A percentile compares a stretch with the other conserved stretches of the same genome.
Conservation (phyloP, 228 moss, liverwort and hornwort species). For the Sphagnum fallax region DNA sequence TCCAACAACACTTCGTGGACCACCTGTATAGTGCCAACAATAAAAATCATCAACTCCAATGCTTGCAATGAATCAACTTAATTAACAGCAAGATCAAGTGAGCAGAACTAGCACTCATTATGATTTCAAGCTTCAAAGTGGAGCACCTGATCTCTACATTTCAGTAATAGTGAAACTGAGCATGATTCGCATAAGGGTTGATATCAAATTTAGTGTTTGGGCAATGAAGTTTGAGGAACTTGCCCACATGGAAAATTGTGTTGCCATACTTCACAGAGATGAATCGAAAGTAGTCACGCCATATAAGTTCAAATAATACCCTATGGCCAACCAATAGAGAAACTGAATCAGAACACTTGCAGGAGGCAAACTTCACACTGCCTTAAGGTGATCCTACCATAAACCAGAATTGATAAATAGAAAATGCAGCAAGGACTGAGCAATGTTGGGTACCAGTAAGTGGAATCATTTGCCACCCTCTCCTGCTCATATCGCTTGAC, state of each 20-base stretch:
- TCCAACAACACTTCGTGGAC: conserved; percentile 70
- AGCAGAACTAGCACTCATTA: too few relatives aligned
- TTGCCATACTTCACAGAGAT: conserved; percentile 95
- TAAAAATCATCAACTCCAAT: neutral
- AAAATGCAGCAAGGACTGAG: neutral
- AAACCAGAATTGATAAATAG: too few relatives aligned
- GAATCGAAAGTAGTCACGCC: conserved; percentile 98
- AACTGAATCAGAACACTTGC: neutral
- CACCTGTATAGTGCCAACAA: conserved; percentile 37
- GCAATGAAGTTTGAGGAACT: conserved; percentile 1
- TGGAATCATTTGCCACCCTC: conserved; percentile 92
- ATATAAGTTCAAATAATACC: conserved; percentile 94
- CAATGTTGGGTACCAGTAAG: conserved; percentile 63
- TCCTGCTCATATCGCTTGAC: conserved; percentile 77
- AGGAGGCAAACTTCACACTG: neutral
- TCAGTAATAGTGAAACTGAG: too few relatives aligned
- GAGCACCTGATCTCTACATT: too few relatives aligned
- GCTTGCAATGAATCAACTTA: neutral
- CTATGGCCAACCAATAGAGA: conserved; percentile 20
- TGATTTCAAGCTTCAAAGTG: too few relatives aligned
- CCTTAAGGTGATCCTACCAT: neutral
- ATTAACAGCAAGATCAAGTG: neutral
- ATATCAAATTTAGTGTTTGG: too few relatives aligned
- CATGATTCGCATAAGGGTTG: too few relatives aligned
- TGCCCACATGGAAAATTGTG: conserved; percentile 72